These are phyloP conservation scores for Noccaea caerulescens DNA, from an alignment of 345 rosid genomes.

Conservation along the genomic window DNA sequence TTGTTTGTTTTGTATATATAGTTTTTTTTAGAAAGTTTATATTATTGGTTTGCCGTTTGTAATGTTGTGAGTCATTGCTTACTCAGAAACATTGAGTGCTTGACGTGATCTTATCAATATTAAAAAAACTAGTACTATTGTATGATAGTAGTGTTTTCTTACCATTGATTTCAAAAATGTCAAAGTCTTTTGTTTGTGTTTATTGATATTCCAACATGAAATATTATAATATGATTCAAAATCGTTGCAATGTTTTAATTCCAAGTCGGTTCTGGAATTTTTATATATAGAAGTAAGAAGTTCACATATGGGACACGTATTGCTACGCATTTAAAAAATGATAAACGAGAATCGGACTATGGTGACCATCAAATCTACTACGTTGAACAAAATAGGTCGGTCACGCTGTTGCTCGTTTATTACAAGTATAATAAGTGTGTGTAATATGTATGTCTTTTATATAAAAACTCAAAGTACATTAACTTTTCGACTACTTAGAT, in stretches of 20 bases:
- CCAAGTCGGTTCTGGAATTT: background rate
- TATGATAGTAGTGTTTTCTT: conserved; percentile 20
- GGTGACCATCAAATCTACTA: background rate
- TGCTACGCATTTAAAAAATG: background rate
- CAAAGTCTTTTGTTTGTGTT: background rate
- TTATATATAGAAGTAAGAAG: too few species aligned
- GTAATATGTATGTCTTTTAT: background rate
- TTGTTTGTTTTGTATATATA: background rate
- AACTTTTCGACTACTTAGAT: background rate
- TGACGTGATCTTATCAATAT: conserved; percentile 32
- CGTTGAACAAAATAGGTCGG: conserved; percentile 22
- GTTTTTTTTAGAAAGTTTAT: background rate
- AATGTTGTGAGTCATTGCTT: conserved; percentile 43
- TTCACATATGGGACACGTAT: conserved; percentile 12
- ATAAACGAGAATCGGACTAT: background rate
- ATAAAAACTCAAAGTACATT: conserved; percentile 1
- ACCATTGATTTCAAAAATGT: background rate
- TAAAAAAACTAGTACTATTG: background rate
- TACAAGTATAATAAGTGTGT: background rate
- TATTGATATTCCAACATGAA: background rate
- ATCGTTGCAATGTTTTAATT: background rate
- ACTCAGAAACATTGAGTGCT: conserved; percentile 27
- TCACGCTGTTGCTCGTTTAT: conserved; percentile 11
- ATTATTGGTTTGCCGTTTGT: conserved; percentile 30
- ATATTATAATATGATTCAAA: background rate